Conservation (phyloP, 306 rosid species). For the Hippophae gyantsensis region DNA sequence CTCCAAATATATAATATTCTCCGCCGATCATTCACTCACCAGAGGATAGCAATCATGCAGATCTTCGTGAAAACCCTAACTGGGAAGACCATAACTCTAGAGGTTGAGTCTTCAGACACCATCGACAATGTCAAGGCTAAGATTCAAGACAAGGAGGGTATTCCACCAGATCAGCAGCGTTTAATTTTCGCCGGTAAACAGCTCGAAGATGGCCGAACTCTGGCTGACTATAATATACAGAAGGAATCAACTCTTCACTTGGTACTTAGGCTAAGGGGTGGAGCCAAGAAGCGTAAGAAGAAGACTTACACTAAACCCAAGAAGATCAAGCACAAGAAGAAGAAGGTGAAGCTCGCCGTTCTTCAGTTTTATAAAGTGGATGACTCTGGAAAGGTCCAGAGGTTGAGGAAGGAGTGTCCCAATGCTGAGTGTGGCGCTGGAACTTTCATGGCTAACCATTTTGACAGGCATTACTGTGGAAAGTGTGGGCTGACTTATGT, state of each 20-base stretch:
- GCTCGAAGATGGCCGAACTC: slow-evolving; percentile 30
- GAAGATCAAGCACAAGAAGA: slow-evolving; percentile 34
- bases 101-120: slow-evolving; percentile 29
- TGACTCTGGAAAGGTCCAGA: slow-evolving; percentile 27
- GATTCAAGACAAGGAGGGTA: slow-evolving; percentile 30
- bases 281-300: slow-evolving; percentile 33
- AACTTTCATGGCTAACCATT: slow-evolving; percentile 33
- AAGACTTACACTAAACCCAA: slow-evolving; percentile 35
- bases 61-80: slow-evolving; percentile 35
- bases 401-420: slow-evolving; percentile 25
- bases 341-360: slow-evolving; percentile 34
- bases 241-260: slow-evolving; percentile 30
- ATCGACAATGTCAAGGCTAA: slow-evolving; percentile 31
- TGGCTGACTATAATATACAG: slow-evolving; percentile 28
- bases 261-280: slow-evolving; percentile 22
- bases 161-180: slow-evolving; percentile 30
- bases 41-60: slow-evolving; percentile 17
- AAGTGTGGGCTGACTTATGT: slow-evolving; percentile 33
- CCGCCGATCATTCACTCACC: not conserved
- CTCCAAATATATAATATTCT: slow-evolving; percentile 3
- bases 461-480: slow-evolving; percentile 30
- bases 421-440: slow-evolving; percentile 28
- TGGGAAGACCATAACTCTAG: slow-evolving; percentile 30
- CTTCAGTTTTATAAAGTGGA: slow-evolving; percentile 28
- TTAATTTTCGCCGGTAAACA: slow-evolving; percentile 29